A percentile compares a stretch with the other conserved stretches of the same genome.
Conservation (phyloP, 208 protist species). For the Trypanosoma melophagium region DNA sequence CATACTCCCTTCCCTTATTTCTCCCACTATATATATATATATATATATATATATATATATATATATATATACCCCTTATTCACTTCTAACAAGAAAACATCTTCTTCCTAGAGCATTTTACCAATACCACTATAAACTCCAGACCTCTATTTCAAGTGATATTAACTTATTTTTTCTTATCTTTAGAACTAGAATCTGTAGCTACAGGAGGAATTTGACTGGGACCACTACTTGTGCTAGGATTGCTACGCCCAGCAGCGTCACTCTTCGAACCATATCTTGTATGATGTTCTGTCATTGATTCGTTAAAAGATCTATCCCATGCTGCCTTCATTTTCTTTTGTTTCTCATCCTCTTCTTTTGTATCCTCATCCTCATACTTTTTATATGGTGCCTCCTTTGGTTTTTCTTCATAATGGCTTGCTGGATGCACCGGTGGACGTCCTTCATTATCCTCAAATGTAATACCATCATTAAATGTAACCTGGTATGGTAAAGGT, state of each 20-base stretch:
- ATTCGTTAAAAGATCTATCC: constrained; percentile 62
- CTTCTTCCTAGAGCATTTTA: too few relatives aligned
- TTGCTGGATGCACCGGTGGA: constrained; percentile 77
- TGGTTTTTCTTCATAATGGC: constrained; percentile 81
- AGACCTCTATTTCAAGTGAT: too few relatives aligned
- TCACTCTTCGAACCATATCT: constrained; percentile 40
- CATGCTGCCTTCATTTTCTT: constrained; percentile 33
- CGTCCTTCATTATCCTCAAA: constrained; percentile 86
- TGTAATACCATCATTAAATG: constrained; percentile 87
- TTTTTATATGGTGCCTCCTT: constrained; percentile 79
- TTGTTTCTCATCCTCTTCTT: constrained; percentile 38
- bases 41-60: too few relatives aligned
- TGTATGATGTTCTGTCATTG: constrained; percentile 64
- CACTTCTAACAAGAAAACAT: too few relatives aligned
- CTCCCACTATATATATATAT: too few relatives aligned
- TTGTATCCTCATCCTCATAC: constrained; percentile 64
- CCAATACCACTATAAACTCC: too few relatives aligned
- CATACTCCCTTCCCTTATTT: too few relatives aligned
- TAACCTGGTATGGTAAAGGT: constrained; percentile 74
- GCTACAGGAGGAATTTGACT: too few relatives aligned
- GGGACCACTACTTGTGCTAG: neutral
- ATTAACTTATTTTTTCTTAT: too few relatives aligned
- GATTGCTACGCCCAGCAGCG: too few relatives aligned
- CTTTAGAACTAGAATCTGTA: too few relatives aligned
- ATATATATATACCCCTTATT: too few relatives aligned